A percentile compares a stretch with the other conserved stretches of the same genome.
Conservation (phyloP, 2,329 filamentous ascomycete genomes). For the Fusarium globosum region DNA sequence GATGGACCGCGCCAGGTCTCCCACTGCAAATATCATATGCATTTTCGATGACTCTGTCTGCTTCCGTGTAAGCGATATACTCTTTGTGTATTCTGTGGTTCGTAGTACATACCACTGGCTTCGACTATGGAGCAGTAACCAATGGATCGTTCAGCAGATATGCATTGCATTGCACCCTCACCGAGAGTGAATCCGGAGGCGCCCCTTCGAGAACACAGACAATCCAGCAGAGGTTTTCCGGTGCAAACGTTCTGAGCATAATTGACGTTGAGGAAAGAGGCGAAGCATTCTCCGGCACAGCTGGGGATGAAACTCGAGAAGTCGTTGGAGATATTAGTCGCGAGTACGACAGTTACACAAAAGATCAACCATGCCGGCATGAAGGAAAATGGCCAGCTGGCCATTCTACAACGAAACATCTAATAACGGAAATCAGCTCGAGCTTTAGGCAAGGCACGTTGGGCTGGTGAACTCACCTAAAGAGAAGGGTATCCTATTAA, state of each 20-base stretch:
- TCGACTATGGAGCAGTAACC: conserved; percentile 64
- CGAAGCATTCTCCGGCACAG: conserved; percentile 71
- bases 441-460: background rate
- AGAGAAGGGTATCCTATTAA: conserved; percentile 41
- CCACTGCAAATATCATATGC: conserved; percentile 70
- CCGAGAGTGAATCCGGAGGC: conserved; percentile 73
- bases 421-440: conserved; percentile 33
- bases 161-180: conserved; percentile 77
- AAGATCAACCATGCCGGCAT: conserved; percentile 49
- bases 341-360: conserved; percentile 41
- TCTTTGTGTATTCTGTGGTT: background rate
- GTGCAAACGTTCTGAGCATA: conserved; percentile 64
- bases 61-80: conserved; percentile 25
- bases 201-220: conserved; percentile 71
- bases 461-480: conserved; percentile 39
- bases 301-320: conserved; percentile 61
- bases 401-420: conserved; percentile 60
- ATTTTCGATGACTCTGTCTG: conserved; percentile 56
- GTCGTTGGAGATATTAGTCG: conserved; percentile 50
- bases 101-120: conserved; percentile 46
- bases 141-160: conserved; percentile 63
- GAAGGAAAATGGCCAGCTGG: conserved; percentile 48
- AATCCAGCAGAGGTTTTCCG: conserved; percentile 64
- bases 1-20: conserved; percentile 61
- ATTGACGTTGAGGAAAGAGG: conserved; percentile 70